Percentiles rank a stretch among this genome's conserved stretches.
Conservation (phyloP, 345 rosid species). For the Nasturtium officinale region DNA sequence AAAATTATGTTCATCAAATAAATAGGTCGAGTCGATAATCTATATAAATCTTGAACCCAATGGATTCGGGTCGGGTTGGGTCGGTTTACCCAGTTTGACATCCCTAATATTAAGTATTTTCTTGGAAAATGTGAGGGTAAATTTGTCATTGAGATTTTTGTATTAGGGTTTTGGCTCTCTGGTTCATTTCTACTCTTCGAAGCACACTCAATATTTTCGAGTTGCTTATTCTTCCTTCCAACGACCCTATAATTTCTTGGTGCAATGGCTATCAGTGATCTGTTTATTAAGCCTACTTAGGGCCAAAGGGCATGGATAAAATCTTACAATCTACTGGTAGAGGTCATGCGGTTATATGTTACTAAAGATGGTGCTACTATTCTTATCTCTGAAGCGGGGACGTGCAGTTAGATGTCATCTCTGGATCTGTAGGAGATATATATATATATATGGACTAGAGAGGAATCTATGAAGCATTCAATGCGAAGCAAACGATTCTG, state of each 20-base stretch:
- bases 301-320: constrained; percentile 99
- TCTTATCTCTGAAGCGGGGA: too few relatives aligned
- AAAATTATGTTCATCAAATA: too few relatives aligned
- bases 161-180: constrained; percentile 33
- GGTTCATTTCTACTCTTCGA: constrained; percentile 20
- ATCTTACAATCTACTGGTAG: constrained; percentile 96
- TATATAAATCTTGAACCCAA: too few relatives aligned
- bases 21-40: too few relatives aligned
- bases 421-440: too few relatives aligned
- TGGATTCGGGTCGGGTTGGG: too few relatives aligned
- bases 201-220: constrained; percentile 1
- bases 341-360: constrained; percentile 76
- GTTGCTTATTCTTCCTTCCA: background rate
- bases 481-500: constrained; percentile 91
- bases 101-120: too few relatives aligned
- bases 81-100: too few relatives aligned
- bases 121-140: too few relatives aligned
- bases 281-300: constrained; percentile 91
- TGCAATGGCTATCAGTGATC: constrained; percentile 90
- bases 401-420: too few relatives aligned
- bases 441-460: constrained; percentile 83
- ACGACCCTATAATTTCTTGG: constrained; percentile 67
- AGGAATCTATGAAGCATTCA: constrained; percentile 90
- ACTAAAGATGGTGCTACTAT: constrained; percentile 98
- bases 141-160: constrained; percentile 18